These are phyloP conservation scores for Lasiosphaeria ovina DNA, from an alignment of 495 filamentous ascomycete genomes.

Conservation along the genomic window DNA sequence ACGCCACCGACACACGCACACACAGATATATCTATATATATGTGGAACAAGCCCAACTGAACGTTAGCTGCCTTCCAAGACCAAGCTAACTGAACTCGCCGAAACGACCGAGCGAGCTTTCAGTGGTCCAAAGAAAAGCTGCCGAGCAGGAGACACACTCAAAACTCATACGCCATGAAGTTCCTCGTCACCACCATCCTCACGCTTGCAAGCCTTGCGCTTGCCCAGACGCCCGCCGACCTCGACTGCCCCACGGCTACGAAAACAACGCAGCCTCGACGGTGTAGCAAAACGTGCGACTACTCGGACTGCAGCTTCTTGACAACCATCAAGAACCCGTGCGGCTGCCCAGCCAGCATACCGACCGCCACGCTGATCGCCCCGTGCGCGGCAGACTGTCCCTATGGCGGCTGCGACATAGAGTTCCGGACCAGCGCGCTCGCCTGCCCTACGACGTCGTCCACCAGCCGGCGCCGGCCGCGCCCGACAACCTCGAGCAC, in stretches of 20 bases:
- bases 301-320: conserved; percentile 27
- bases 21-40: no score
- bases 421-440: conserved; percentile 25
- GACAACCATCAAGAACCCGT: conserved; percentile 28
- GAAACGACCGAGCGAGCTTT: not conserved
- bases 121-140: conserved; percentile 2
- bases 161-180: conserved; percentile 20
- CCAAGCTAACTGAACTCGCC: not conserved
- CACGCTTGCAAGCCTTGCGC: conserved; percentile 22
- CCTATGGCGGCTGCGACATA: conserved; percentile 32
- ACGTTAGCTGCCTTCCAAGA: no score
- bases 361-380: conserved; percentile 32
- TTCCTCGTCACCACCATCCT: conserved; percentile 19
- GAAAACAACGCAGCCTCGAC: conserved; percentile 25
- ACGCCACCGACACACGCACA: not conserved
- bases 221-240: conserved; percentile 15
- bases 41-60: no score
- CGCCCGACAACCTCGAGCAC: conserved; percentile 9
- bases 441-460: conserved; percentile 21
- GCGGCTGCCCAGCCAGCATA: conserved; percentile 28
- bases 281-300: conserved; percentile 26
- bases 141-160: not conserved
- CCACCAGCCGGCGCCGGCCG: conserved; percentile 12
- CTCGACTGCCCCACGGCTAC: conserved; percentile 30
- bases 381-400: conserved; percentile 33